Evolutionary conservation across 164 flowering plant genomes (phyloP).

Genomic region (Echeveria elegans): DNA sequence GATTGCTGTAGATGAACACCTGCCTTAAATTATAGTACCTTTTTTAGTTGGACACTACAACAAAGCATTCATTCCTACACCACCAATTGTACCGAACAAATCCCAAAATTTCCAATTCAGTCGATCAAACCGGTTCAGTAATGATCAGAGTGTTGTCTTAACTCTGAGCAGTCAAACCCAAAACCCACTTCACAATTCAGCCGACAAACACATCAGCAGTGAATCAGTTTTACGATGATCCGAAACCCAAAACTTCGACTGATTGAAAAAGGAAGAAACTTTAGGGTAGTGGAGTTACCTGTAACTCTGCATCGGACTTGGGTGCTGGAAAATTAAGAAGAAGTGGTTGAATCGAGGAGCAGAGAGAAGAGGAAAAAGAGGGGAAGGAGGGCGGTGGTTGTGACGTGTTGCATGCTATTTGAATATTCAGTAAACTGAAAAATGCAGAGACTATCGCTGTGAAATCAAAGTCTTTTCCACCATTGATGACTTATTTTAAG

Average conservation of each 20-base stretch:
- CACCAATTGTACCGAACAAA: neutral
- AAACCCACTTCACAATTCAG: neutral
- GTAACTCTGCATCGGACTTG: neutral
- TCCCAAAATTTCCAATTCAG: neutral
- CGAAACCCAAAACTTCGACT: neutral
- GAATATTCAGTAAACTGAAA: neutral
- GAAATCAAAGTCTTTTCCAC: constrained; percentile 9
- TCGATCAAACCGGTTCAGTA: neutral
- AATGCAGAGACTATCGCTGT: no score
- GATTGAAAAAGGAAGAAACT: neutral
- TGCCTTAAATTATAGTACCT: neutral
- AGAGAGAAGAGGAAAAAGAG: neutral
- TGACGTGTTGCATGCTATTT: neutral
- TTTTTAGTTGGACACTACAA: neutral
- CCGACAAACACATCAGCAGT: no score
- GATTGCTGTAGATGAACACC: constrained; percentile 1
- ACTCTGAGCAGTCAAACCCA: no score
- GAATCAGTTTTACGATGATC: no score
- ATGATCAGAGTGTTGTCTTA: neutral
- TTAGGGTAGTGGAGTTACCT: neutral
- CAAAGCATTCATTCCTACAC: neutral
- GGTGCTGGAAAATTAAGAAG: neutral
- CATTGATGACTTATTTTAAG: no score
- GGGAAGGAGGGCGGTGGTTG: neutral
- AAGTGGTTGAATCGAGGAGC: neutral